These are phyloP conservation scores for Hanseniaspora singularis DNA, from an alignment of 805 yeast genomes.

Conservation along the genomic window DNA sequence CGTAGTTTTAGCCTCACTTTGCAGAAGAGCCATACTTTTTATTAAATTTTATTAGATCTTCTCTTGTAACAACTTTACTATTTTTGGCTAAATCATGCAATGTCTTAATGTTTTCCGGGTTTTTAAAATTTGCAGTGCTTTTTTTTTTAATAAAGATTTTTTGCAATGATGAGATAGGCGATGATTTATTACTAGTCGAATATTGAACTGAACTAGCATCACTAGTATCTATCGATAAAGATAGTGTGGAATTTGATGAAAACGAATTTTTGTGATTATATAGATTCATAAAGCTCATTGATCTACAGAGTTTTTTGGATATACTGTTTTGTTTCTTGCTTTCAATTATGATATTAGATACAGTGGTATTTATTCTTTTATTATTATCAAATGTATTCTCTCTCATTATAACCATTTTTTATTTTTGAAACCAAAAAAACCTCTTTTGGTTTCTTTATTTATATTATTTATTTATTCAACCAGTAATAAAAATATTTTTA, in stretches of 20 bases:
- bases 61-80: conserved; percentile 10
- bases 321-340: not conserved
- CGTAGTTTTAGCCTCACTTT: too few species aligned
- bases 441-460: too few species aligned
- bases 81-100: conserved; percentile 4
- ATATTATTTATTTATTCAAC: too few species aligned
- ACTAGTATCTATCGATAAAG: too few species aligned
- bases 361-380: not conserved
- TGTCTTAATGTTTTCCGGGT: not conserved
- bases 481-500: too few species aligned
- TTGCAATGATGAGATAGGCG: not conserved
- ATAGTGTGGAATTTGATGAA: too few species aligned
- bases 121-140: not conserved
- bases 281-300: not conserved
- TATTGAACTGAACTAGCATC: too few species aligned
- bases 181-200: too few species aligned
- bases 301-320: conserved; percentile 7
- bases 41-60: conserved; percentile 10
- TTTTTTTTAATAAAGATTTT: not conserved
- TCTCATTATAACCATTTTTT: not conserved
- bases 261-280: not conserved
- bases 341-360: not conserved
- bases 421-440: too few species aligned
- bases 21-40: not conserved
- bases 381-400: not conserved